Evolutionary conservation across 2,329 filamentous ascomycete genomes (phyloP), one percentile per base, ranked within the genome.

Genomic region (Exophiala spinifera): DNA sequence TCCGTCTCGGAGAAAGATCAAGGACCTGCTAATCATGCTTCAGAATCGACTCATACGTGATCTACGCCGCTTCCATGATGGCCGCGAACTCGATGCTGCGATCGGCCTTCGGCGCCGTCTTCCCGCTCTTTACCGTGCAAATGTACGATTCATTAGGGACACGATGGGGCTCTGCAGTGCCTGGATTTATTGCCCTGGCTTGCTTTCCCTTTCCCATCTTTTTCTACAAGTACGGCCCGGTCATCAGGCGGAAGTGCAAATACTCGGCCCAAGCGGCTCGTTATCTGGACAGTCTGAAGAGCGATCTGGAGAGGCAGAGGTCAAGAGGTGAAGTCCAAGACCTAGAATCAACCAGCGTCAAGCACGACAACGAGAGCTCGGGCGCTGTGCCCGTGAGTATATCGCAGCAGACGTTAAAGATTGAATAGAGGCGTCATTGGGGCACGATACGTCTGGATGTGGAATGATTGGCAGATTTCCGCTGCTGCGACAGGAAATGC

Each of bases 151-250:
- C 67, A 20, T 64, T 78, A 17, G 75, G 75, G 2, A 72, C 75
- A 8, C 72, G 76, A 51, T 79, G 76, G 76, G 76, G 74, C 4
- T 71, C 70, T 6, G 71, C 68, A 14, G 63, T 78, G 13, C 74
- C 74, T 0, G 76, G 69, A 1, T 77, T 78, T 60, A 55, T 78
- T 37, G 73, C 75, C 1, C 59, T 77, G 13, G 68, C 68, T 1
- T 74, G 72, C 34, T 68, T 75, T 14, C 73, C 73, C 0, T 73
- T 76, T 53, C 72, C 73, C 3, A 58, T 63, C 31, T 44, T 62
- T n/a, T 60, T 63, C 46, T 59, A 61, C 53, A 50, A 50, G 37
- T 63, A 62, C 42, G 61, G 61, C 19, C 20, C 44, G 33, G 11
- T 7, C n/a, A 58, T 62, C 28, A 25, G 60, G 34, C 28, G 51